Conservation (phyloP, 2,329 filamentous ascomycete genomes). For the Dothistroma septosporum region DNA sequence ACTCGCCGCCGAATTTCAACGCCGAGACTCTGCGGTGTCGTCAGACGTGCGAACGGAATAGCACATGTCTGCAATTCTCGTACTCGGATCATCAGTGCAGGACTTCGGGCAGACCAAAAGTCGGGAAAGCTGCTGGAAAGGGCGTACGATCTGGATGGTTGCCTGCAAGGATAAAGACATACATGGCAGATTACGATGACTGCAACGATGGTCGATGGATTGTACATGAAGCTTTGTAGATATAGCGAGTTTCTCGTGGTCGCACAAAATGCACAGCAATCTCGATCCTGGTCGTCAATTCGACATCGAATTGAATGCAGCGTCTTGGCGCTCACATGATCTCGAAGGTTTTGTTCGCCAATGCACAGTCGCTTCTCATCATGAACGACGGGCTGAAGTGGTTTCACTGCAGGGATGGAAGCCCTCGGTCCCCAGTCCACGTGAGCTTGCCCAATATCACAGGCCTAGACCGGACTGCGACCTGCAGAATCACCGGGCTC, state of each 20-base stretch:
- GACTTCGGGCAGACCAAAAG: background rate
- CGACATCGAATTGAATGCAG: background rate
- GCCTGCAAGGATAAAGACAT: background rate
- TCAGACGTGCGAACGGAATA: background rate
- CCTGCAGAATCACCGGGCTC: background rate
- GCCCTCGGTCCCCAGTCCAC: background rate
- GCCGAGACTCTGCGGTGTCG: background rate
- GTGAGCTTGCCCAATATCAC: background rate
- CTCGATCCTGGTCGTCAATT: background rate
- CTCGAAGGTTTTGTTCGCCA: background rate
- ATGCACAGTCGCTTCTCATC: background rate
- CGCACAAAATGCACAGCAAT: background rate
- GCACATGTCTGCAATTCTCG: background rate
- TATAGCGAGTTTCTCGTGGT: background rate
- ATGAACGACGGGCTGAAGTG: background rate
- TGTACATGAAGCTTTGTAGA: background rate
- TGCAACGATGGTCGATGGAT: background rate
- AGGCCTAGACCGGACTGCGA: background rate
- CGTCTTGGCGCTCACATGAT: background rate
- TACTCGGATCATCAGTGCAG: background rate
- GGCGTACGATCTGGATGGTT: background rate
- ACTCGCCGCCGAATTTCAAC: background rate
- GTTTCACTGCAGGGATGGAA: background rate
- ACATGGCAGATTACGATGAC: background rate
- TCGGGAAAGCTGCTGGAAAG: background rate